Conservation (phyloP, 2,329 filamentous ascomycete species). For the Fusarium setosum region DNA sequence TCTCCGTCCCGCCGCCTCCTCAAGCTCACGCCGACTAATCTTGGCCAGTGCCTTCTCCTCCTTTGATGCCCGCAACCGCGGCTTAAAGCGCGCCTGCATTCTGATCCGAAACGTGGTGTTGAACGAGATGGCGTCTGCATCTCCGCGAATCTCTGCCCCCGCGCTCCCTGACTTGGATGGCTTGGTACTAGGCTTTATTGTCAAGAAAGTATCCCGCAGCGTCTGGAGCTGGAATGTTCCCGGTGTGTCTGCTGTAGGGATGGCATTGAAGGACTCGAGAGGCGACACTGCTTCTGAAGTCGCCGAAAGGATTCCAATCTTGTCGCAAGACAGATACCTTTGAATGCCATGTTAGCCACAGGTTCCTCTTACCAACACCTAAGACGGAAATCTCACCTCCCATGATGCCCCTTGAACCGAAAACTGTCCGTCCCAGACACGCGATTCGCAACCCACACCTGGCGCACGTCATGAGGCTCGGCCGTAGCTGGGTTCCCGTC, state of each 20-base stretch:
- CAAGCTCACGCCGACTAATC: conserved; percentile 86
- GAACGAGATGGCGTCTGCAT: conserved; percentile 75
- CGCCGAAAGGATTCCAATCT: conserved; percentile 81
- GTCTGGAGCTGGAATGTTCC: conserved; percentile 83
- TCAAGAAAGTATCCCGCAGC: conserved; percentile 76
- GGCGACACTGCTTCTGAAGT: conserved; percentile 84
- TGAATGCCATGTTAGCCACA: conserved; percentile 21
- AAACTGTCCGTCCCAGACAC: conserved; percentile 85
- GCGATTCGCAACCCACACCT: conserved; percentile 92
- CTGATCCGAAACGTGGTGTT: conserved; percentile 82
- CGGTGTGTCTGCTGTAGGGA: conserved; percentile 72
- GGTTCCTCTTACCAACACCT: accelerated
- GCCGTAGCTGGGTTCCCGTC: conserved; percentile 85
- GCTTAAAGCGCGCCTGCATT: conserved; percentile 97
- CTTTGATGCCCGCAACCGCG: conserved; percentile 80
- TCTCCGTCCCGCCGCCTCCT: conserved; percentile 80
- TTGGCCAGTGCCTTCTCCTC: conserved; percentile 87
- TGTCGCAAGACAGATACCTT: conserved; percentile 90
- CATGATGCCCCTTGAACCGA: conserved; percentile 91
- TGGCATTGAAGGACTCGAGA: conserved; percentile 83
- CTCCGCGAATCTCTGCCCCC: conserved; percentile 77
- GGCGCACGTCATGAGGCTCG: conserved; percentile 94
- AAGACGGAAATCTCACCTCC: conserved; percentile 65
- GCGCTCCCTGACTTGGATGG: conserved; percentile 56
- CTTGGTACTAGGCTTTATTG: conserved; percentile 66